These are phyloP conservation scores for Galeopsis tetrahit DNA, from an alignment of 257 asterid species.

Conservation along the genomic window DNA sequence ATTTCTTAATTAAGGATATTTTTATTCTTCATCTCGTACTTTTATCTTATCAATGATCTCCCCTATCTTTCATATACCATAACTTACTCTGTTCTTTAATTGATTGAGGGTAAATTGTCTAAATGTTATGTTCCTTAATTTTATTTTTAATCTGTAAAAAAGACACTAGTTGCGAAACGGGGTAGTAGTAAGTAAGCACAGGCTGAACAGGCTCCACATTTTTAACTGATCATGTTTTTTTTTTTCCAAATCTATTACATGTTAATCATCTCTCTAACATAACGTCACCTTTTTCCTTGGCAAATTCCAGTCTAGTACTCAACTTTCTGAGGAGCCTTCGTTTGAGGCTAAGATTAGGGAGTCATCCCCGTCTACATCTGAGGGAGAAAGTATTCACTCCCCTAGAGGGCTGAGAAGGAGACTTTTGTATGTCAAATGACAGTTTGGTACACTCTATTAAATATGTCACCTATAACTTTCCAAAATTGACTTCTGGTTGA, in stretches of 20 bases:
- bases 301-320: slow-evolving; percentile 51
- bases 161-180: too few species aligned
- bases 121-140: too few species aligned
- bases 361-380: slow-evolving; percentile 48
- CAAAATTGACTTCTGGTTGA: slow-evolving; percentile 35
- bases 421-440: slow-evolving; percentile 50
- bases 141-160: too few species aligned
- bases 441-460: not conserved
- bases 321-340: slow-evolving; percentile 48
- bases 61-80: too few species aligned
- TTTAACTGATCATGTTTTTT: slow-evolving; percentile 1
- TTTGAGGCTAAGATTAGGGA: slow-evolving; percentile 44
- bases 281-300: slow-evolving; percentile 26
- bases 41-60: too few species aligned
- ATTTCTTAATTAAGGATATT: too few species aligned
- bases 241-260: not conserved
- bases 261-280: slow-evolving; percentile 14
- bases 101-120: too few species aligned
- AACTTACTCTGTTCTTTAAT: too few species aligned
- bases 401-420: slow-evolving; percentile 86
- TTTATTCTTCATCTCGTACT: too few species aligned
- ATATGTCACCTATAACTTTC: slow-evolving; percentile 18
- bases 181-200: not conserved
- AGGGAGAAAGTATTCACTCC: slow-evolving; percentile 50
- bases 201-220: not conserved